phyloP scores from a whole-genome alignment of 2,329 filamentous ascomycete genomes.

The Diaporthe sp. region DNA sequence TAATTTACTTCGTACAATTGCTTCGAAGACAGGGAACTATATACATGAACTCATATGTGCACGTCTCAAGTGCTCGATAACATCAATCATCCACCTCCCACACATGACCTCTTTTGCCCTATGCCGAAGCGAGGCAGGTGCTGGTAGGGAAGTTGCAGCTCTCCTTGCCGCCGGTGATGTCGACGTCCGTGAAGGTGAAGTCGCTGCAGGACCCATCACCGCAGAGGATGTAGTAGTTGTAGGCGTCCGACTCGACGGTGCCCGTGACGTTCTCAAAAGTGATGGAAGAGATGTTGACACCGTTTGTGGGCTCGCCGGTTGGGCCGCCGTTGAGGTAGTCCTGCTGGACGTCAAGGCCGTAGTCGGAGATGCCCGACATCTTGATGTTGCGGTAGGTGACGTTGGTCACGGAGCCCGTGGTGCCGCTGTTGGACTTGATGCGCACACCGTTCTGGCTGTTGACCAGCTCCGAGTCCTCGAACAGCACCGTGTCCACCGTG shows the following conservation, averaged over 20 bases:
- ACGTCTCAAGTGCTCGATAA: neutral
- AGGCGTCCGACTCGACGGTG: slow-evolving; percentile 55
- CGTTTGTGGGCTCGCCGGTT: slow-evolving; percentile 59
- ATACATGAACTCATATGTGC: slow-evolving; percentile 26
- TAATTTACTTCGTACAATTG: neutral
- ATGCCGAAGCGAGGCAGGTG: slow-evolving; percentile 31
- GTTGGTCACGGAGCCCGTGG: slow-evolving; percentile 59
- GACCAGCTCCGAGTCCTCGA: slow-evolving; percentile 63
- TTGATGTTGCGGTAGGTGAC: slow-evolving; percentile 51
- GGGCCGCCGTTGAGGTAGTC: slow-evolving; percentile 63
- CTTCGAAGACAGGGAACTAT: neutral
- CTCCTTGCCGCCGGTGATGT: slow-evolving; percentile 63
- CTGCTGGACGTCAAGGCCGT: slow-evolving; percentile 58
- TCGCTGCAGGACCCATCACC: slow-evolving; percentile 63
- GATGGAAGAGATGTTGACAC: slow-evolving; percentile 68
- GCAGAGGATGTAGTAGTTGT: slow-evolving; percentile 67
- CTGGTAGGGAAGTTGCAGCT: slow-evolving; percentile 43
- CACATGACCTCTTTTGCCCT: neutral
- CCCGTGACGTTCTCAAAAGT: slow-evolving; percentile 60
- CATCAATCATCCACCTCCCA: neutral
- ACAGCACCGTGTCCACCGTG: slow-evolving; percentile 64
- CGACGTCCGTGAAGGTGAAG: slow-evolving; percentile 67
- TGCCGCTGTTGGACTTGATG: slow-evolving; percentile 64
- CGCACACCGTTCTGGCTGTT: slow-evolving; percentile 67
- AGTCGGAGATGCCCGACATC: slow-evolving; percentile 44